Percentiles rank a stretch among this genome's conserved stretches.
Conservation (phyloP, 2,329 filamentous ascomycete species). For the Calycina marina region DNA sequence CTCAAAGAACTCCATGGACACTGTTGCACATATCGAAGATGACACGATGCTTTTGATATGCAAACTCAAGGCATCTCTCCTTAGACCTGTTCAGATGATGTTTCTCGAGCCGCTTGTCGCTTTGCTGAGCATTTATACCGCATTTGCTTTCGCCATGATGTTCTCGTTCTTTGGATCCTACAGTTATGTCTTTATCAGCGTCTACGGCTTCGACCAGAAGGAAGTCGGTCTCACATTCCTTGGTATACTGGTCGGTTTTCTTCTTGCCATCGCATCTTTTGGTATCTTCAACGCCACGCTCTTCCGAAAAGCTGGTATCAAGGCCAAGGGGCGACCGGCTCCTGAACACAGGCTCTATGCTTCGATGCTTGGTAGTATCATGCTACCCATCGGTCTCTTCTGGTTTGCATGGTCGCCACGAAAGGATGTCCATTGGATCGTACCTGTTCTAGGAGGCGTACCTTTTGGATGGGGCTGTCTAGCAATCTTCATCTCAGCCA, state of each 20-base stretch:
- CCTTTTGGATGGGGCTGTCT: constrained; percentile 44
- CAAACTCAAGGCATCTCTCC: constrained; percentile 14
- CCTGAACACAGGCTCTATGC: constrained; percentile 44
- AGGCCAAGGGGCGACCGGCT: constrained; percentile 19
- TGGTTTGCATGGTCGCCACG: constrained; percentile 22
- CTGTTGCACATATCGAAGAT: constrained; percentile 7
- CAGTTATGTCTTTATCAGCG: constrained; percentile 31
- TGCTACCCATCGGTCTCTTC: constrained; percentile 21
- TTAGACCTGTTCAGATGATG: constrained; percentile 42
- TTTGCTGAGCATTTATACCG: constrained; percentile 33
- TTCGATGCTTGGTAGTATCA: constrained; percentile 32
- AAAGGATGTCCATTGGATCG: constrained; percentile 17
- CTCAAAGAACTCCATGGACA: constrained; percentile 22
- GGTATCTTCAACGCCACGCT: constrained; percentile 34
- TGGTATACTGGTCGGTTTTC: constrained; percentile 14
- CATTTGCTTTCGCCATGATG: constrained; percentile 36
- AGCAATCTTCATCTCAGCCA: constrained; percentile 32
- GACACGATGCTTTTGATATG: constrained; percentile 9
- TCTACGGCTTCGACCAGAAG: constrained; percentile 30
- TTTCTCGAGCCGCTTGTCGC: constrained; percentile 41
- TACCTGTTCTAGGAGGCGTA: constrained; percentile 17
- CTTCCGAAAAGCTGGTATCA: constrained; percentile 27
- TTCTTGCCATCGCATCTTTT: constrained; percentile 23
- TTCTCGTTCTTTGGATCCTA: constrained; percentile 42
- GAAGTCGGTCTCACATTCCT: constrained; percentile 16